Evolutionary conservation across 352 stramenopile species (phyloP).

Genomic region (Labyrinthula sp.): DNA sequence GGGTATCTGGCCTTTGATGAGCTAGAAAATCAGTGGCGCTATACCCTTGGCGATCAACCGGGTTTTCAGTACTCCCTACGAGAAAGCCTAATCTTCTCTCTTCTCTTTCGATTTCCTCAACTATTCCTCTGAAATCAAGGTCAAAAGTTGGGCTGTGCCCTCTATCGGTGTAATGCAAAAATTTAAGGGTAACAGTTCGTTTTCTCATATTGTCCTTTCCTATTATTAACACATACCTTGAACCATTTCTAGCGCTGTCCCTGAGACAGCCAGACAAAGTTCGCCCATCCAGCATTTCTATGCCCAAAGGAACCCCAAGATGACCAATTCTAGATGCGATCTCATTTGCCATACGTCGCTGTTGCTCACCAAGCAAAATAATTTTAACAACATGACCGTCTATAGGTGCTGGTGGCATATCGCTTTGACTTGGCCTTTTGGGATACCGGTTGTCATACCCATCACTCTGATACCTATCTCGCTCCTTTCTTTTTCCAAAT

Average conservation of each 20-base stretch:
- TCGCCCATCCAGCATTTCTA: slow-evolving; percentile 23
- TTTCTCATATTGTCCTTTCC: slow-evolving; percentile 9
- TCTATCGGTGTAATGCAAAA: slow-evolving; percentile 11
- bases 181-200: slow-evolving; percentile 12
- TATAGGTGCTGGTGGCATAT: not conserved
- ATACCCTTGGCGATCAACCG: too few species aligned
- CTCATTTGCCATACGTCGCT: slow-evolving; percentile 19
- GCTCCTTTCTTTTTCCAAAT: not conserved
- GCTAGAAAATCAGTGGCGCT: too few species aligned
- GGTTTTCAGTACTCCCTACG: too few species aligned
- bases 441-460: slow-evolving; percentile 2
- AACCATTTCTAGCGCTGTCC: slow-evolving; percentile 15
- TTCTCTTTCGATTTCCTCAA: too few species aligned
- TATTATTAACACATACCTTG: slow-evolving; percentile 20
- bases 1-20: too few species aligned
- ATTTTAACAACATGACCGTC: slow-evolving; percentile 23
- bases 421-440: not conserved
- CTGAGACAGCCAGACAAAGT: slow-evolving; percentile 5
- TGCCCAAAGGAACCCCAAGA: slow-evolving; percentile 15
- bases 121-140: too few species aligned
- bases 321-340: slow-evolving; percentile 3
- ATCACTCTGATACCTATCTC: not conserved
- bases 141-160: too few species aligned
- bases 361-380: slow-evolving; percentile 12
- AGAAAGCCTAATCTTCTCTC: too few species aligned